These are phyloP conservation scores for Pseudozyma tsukubaensis DNA, from an alignment of 1,284 basidiomycete genomes.

Conservation along the genomic window DNA sequence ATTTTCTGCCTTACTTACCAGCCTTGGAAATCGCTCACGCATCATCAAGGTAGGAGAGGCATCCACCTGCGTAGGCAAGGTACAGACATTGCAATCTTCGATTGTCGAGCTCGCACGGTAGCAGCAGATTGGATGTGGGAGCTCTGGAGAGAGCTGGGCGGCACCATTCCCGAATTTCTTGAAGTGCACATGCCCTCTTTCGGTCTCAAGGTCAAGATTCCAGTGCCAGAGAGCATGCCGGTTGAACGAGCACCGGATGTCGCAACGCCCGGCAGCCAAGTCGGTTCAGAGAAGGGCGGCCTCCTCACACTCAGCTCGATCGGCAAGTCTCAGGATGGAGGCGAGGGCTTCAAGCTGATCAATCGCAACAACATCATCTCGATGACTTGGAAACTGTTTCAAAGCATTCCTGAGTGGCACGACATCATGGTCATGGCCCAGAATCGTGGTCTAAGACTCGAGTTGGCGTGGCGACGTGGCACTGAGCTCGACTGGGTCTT, in stretches of 20 bases:
- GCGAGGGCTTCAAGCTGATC: constrained; percentile 72
- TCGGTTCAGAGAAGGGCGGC: constrained; percentile 16
- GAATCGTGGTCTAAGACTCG: constrained; percentile 74
- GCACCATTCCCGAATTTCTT: constrained; percentile 71
- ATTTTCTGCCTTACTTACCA: constrained; percentile 79
- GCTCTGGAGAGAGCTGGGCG: constrained; percentile 77
- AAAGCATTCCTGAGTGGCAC: constrained; percentile 75
- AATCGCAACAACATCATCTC: constrained; percentile 75
- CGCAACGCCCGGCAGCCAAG: constrained; percentile 26
- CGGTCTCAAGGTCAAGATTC: constrained; percentile 76
- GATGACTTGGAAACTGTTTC: constrained; percentile 71
- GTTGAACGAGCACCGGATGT: constrained; percentile 15
- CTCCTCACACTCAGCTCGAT: constrained; percentile 32
- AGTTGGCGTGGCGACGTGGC: constrained; percentile 80
- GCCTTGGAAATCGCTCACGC: constrained; percentile 32
- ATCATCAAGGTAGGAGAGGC: constrained; percentile 19
- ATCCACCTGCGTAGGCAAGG: constrained; percentile 72
- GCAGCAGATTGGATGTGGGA: constrained; percentile 86
- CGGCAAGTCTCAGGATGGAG: constrained; percentile 34
- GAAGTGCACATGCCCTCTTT: constrained; percentile 72
- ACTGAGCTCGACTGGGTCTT: constrained; percentile 83
- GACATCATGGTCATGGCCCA: constrained; percentile 74
- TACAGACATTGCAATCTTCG: constrained; percentile 83
- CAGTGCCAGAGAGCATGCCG: constrained; percentile 73
- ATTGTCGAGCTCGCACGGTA: constrained; percentile 74